Conservation (phyloP, 768 basidiomycete genomes). For the Auricularia sp. region DNA sequence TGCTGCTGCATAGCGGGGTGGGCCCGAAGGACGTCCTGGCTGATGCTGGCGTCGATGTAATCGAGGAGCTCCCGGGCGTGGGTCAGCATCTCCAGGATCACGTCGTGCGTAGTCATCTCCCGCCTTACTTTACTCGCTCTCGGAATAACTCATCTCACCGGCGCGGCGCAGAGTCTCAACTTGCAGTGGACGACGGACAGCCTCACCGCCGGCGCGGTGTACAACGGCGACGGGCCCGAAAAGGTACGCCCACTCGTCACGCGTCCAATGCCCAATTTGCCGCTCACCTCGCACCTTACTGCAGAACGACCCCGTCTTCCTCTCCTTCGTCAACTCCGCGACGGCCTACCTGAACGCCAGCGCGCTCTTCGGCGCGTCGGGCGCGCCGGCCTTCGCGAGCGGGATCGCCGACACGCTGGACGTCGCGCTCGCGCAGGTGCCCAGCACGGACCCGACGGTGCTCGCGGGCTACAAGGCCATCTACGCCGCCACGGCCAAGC, state of each 20-base stretch:
- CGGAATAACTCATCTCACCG: not conserved
- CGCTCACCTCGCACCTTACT: not conserved
- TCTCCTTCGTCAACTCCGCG: slow-evolving; percentile 54
- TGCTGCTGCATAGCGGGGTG: slow-evolving; percentile 48
- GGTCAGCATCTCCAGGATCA: slow-evolving; percentile 17
- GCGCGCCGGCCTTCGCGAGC: slow-evolving; percentile 22
- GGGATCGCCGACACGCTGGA: slow-evolving; percentile 3
- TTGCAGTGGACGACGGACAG: not conserved
- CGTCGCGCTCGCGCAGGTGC: slow-evolving; percentile 27
- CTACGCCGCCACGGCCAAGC: slow-evolving; percentile 32
- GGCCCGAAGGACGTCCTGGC: slow-evolving; percentile 44
- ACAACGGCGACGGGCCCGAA: slow-evolving; percentile 16
- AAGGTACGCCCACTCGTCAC: not conserved
- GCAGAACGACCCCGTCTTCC: slow-evolving; percentile 19
- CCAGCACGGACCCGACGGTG: slow-evolving; percentile 34
- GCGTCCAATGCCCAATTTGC: not conserved
- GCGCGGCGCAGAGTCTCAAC: not conserved
- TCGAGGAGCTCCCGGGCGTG: slow-evolving; percentile 15
- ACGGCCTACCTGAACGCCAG: slow-evolving; percentile 49
- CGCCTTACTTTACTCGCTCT: not conserved
- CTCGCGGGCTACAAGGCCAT: slow-evolving; percentile 46
- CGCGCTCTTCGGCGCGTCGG: slow-evolving; percentile 28
- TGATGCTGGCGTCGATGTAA: slow-evolving; percentile 28
- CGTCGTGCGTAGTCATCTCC: slow-evolving; percentile 3
- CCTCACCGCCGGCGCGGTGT: slow-evolving; percentile 16